Evolutionary conservation across 257 asterid genomes (phyloP).

Genomic region (Solanum pennellii): DNA sequence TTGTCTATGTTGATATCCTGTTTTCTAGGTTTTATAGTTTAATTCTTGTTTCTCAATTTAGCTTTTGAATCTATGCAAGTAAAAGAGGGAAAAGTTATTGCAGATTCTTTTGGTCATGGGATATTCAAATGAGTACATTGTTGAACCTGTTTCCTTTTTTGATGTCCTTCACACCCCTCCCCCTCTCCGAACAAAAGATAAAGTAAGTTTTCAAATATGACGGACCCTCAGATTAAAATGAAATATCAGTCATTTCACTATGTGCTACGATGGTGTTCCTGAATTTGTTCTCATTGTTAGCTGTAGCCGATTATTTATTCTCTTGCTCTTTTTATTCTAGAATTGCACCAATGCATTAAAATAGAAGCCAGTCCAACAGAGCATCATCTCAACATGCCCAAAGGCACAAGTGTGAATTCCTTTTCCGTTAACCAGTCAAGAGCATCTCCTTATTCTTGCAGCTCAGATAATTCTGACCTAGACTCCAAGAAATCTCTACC

Average conservation of each 20-base stretch:
- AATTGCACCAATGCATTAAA: neutral
- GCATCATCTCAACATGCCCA: constrained; percentile 44
- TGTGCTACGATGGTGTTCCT: neutral
- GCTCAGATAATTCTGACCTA: constrained; percentile 21
- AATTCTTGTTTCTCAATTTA: neutral
- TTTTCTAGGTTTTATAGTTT: neutral
- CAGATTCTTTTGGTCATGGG: neutral
- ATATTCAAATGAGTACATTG: neutral
- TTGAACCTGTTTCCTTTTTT: neutral
- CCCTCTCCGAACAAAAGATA: neutral
- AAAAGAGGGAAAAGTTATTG: neutral
- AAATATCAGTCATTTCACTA: neutral
- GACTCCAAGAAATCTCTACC: constrained; percentile 9
- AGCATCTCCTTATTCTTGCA: constrained; percentile 45
- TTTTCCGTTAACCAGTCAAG: constrained; percentile 36
- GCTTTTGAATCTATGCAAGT: neutral
- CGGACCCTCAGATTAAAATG: neutral
- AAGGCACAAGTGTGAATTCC: constrained; percentile 38
- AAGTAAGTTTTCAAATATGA: neutral
- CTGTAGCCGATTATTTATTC: neutral
- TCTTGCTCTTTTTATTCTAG: neutral
- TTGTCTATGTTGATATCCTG: neutral
- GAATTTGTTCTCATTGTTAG: neutral
- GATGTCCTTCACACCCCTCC: neutral
- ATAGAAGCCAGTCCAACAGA: neutral